phyloP scores from a whole-genome alignment of 257 asterid genomes.

The Solanum tacnaense region DNA sequence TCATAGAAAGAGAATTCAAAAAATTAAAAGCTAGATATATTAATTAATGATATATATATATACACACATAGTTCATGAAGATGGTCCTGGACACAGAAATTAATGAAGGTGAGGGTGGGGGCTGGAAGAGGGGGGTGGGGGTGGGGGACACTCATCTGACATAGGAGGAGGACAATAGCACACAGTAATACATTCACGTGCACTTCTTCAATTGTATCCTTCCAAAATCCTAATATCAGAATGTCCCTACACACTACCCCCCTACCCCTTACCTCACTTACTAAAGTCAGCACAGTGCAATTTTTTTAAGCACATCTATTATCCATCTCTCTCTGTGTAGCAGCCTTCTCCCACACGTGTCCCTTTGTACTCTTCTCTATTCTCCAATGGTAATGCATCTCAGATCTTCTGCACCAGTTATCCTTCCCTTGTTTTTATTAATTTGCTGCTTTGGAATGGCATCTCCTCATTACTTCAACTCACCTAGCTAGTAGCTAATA shows the following conservation, averaged over 20 bases:
- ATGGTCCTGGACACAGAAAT: slow-evolving; percentile 41
- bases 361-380: slow-evolving; percentile 10
- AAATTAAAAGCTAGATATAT: too few relatives aligned
- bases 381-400: background rate
- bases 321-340: slow-evolving; percentile 9
- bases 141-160: slow-evolving; percentile 1
- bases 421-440: background rate
- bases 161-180: slow-evolving; percentile 9
- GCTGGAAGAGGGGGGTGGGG: background rate
- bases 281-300: background rate
- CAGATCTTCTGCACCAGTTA: background rate
- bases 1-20: too few relatives aligned
- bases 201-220: slow-evolving; percentile 25
- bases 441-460: background rate
- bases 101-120: slow-evolving; percentile 14
- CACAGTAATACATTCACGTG: slow-evolving; percentile 67
- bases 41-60: too few relatives aligned
- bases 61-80: background rate
- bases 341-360: slow-evolving; percentile 46
- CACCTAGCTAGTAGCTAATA: background rate
- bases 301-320: background rate
- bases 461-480: background rate
- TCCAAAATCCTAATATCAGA: slow-evolving; percentile 28
- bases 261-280: background rate
- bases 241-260: slow-evolving; percentile 23